A percentile compares a stretch with the other conserved stretches of the same genome.
phyloP scores from a whole-genome alignment of 73 alveolate genomes.

The Paramecium biaurelia region DNA sequence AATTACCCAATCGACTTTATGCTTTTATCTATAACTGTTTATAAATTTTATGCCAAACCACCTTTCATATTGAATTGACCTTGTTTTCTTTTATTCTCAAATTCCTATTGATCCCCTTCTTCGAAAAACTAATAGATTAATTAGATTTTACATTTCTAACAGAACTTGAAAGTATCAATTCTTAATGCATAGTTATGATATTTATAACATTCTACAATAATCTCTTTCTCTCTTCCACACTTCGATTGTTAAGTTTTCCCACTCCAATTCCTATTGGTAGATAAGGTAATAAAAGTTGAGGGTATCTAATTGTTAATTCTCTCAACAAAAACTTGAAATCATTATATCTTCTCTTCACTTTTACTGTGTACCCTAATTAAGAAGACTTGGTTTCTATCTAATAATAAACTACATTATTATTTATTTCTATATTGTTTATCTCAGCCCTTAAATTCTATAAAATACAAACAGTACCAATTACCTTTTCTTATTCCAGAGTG shows the following conservation, averaged over 20 bases:
- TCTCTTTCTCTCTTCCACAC: slow-evolving; percentile 29
- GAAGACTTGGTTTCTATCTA: slow-evolving; percentile 26
- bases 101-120: not conserved
- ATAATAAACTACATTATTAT: not conserved
- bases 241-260: not conserved
- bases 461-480: not conserved
- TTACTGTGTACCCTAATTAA: not conserved
- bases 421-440: not conserved
- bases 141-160: not conserved
- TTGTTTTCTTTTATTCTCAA: not conserved
- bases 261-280: not conserved
- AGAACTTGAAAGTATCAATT: not conserved
- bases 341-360: slow-evolving; percentile 48
- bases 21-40: slow-evolving; percentile 2
- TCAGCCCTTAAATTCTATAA: not conserved
- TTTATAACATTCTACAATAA: slow-evolving; percentile 10
- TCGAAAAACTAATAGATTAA: slow-evolving; percentile 3
- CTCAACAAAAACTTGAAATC: not conserved
- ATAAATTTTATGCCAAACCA: not conserved
- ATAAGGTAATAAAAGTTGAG: not conserved
- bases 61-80: not conserved
- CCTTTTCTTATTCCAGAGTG: not conserved
- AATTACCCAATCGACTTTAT: not conserved
- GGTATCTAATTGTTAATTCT: not conserved
- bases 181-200: not conserved